Conservation (phyloP, 768 basidiomycete species). For the Lactarius deliciosus region DNA sequence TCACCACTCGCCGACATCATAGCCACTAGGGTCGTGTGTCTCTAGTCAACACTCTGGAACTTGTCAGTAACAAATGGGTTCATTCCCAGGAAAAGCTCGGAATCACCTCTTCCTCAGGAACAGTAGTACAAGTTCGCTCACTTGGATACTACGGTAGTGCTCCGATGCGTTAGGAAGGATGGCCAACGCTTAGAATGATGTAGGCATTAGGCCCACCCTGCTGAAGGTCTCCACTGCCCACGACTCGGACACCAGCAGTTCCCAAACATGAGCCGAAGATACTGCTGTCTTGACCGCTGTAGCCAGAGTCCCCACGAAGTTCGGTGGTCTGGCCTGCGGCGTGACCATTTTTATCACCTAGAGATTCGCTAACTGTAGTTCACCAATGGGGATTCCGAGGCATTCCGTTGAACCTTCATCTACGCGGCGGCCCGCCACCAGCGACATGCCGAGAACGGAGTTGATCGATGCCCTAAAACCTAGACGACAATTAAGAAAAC, state of each 20-base stretch:
- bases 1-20: conserved; percentile 35
- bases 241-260: conserved; percentile 35
- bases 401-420: conserved; percentile 39
- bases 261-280: conserved; percentile 47
- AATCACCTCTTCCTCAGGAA: conserved; percentile 48
- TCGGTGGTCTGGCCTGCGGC: conserved; percentile 45
- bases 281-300: no score
- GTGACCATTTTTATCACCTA: conserved; percentile 49
- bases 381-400: conserved; percentile 39
- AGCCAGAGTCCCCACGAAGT: conserved; percentile 44
- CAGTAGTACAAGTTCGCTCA: conserved; percentile 39
- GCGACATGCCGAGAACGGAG: neutral
- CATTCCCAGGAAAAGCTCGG: neutral
- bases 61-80: neutral
- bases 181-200: conserved; percentile 54
- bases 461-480: conserved; percentile 47
- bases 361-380: conserved; percentile 45
- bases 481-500: conserved; percentile 61
- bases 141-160: neutral
- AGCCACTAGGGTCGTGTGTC: conserved; percentile 48
- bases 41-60: conserved; percentile 34
- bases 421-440: no score
- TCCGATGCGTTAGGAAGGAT: neutral
- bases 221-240: conserved; percentile 48
- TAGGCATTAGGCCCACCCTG: conserved; percentile 54